Base-by-base conservation (phyloP, 2,329 filamentous ascomycete species). In the Leptographium procerum region DNA sequence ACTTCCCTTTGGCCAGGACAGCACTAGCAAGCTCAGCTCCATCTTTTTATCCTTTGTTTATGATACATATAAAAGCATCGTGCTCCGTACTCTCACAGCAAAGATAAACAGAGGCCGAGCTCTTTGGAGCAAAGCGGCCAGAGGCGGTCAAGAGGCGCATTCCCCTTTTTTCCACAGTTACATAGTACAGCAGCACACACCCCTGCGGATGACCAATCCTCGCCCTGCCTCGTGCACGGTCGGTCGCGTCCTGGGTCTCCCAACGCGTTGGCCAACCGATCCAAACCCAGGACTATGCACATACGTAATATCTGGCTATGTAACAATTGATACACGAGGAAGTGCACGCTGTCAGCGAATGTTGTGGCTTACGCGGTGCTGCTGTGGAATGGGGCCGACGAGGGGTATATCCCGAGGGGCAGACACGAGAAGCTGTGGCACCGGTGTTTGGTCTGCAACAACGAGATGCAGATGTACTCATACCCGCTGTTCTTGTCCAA, bases 131-230 rank as follows among this genome's bases (percentile, higher is more conserved):
- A 40, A n/a, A 16, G 36, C 36, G 36, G 40, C 40, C 40, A 22
- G 40, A 43, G 40, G 40, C 40, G 40, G 40, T 43, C 40, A 43
- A 43, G 40, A 19, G 40, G n/a, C 4, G 13, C n/a, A n/a, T n/a
- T 43, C 19, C 16, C 40, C 40, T 19, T 22, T 43, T 43, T 43
- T 43, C 40, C 40, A 43, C 40, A 16, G 36, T 40, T 40, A 16
- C n/a, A n/a, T n/a, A n/a, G n/a, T n/a, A n/a, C 36, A 40, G 36
- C 7, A 16, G 36, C 34, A 52, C 14, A 87, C n/a, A 73, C 55
- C 80, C 74, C 36, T 40, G 36, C 14, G 36, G 36, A 19, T 2
- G 36, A 33, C 31, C 31, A 10, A 6, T 40, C 36, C 36, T 40
- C 14, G 36, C 36, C 36, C 13, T 40, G 36, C 22, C n/a, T 24